These are phyloP conservation scores for Fusarium setosum DNA, from an alignment of 2,329 filamentous ascomycete species.

Conservation along the genomic window DNA sequence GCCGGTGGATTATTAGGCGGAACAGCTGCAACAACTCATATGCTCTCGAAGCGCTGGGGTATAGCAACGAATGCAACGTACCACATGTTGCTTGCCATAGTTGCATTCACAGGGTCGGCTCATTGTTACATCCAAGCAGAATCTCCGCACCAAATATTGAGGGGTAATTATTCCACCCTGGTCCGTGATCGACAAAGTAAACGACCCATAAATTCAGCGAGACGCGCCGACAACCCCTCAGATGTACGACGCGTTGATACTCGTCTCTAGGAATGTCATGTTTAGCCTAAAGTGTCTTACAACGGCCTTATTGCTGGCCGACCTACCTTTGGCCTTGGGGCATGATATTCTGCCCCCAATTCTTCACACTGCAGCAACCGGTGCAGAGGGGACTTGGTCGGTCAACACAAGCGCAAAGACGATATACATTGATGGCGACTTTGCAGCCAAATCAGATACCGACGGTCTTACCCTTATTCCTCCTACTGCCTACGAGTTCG, in stretches of 20 bases:
- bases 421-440: constrained; percentile 1
- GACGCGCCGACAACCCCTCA: no score
- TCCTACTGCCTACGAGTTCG: constrained; percentile 11
- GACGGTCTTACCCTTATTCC: constrained; percentile 8
- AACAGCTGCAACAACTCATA: no score
- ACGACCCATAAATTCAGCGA: no score
- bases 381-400: constrained; percentile 6
- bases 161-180: no score
- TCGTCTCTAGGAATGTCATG: neutral
- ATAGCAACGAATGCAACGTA: no score
- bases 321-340: neutral
- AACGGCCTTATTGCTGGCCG: neutral
- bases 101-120: no score
- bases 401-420: neutral
- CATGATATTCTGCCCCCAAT: constrained; percentile 13
- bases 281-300: neutral
- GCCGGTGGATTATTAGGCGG: no score
- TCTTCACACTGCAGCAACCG: neutral
- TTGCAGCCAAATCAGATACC: neutral
- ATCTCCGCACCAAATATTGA: no score
- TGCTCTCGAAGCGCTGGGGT: no score
- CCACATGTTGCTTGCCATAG: no score
- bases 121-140: no score
- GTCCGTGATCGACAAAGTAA: no score
- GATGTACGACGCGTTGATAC: neutral